These are phyloP conservation scores for Closterium sp. DNA, from an alignment of 139 green algal genomes.

Conservation along the genomic window DNA sequence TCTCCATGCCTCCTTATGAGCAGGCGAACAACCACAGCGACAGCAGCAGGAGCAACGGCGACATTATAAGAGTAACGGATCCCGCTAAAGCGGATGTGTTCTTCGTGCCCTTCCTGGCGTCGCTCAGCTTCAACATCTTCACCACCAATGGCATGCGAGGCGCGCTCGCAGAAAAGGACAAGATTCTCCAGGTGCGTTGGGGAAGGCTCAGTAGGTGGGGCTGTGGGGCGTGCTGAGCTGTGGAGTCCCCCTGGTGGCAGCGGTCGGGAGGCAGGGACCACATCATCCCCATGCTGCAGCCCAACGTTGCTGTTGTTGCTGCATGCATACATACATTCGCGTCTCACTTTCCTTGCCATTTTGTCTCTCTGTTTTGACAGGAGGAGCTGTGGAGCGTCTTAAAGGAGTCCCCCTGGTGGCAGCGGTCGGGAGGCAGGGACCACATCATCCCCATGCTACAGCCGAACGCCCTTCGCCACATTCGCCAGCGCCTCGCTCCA, in stretches of 20 bases:
- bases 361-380: slow-evolving; percentile 3
- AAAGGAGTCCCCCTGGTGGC: slow-evolving; percentile 15
- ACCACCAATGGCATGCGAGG: background rate
- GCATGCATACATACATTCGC: background rate
- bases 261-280: slow-evolving; percentile 29
- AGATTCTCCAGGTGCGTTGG: background rate
- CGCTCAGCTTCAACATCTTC: slow-evolving; percentile 34
- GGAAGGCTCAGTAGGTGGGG: background rate
- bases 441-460: slow-evolving; percentile 26
- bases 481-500: background rate
- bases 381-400: slow-evolving; percentile 7
- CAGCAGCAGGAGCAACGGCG: too few species aligned
- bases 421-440: slow-evolving; percentile 21
- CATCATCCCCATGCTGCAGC: slow-evolving; percentile 13
- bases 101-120: slow-evolving; percentile 47
- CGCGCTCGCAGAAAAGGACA: background rate
- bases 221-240: slow-evolving; percentile 6
- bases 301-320: slow-evolving; percentile 26
- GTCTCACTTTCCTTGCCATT: background rate
- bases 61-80: too few species aligned
- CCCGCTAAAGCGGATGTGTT: too few species aligned
- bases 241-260: slow-evolving; percentile 21
- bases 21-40: too few species aligned
- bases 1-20: too few species aligned
- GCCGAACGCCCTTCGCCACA: slow-evolving; percentile 23